phyloP scores from a whole-genome alignment of 2,329 filamentous ascomycete genomes.

The Fusarium sororula region DNA sequence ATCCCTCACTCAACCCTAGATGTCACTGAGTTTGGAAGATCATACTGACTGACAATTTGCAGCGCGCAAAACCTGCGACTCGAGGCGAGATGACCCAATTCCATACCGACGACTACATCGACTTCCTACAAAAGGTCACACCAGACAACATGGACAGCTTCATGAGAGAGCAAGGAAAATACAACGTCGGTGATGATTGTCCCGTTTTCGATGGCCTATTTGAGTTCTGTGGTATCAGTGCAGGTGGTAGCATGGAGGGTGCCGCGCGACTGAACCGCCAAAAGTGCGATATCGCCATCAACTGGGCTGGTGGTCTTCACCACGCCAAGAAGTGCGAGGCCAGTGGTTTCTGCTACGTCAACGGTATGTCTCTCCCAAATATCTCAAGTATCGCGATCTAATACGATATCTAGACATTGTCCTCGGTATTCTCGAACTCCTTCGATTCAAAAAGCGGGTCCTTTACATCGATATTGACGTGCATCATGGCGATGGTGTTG shows the following conservation, averaged over 20 bases:
- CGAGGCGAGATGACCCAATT: constrained; percentile 93
- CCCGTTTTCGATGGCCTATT: constrained; percentile 98
- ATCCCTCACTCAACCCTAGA: neutral
- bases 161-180: constrained; percentile 88
- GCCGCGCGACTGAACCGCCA: constrained; percentile 88
- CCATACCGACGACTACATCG: constrained; percentile 94
- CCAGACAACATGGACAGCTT: constrained; percentile 98
- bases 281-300: constrained; percentile 96
- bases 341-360: constrained; percentile 98
- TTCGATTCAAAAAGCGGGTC: constrained; percentile 92
- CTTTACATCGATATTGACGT: constrained; percentile 98
- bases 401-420: constrained; percentile 78
- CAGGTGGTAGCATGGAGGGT: constrained; percentile 92
- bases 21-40: neutral
- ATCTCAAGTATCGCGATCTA: neutral
- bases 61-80: constrained; percentile 87
- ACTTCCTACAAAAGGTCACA: constrained; percentile 93
- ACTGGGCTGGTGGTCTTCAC: constrained; percentile 97
- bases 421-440: constrained; percentile 89
- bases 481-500: constrained; percentile 91
- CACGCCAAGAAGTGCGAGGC: constrained; percentile 98
- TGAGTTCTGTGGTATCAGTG: constrained; percentile 94
- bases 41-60: constrained; percentile 51
- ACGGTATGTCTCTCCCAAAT: constrained; percentile 67
- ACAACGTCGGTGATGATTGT: constrained; percentile 96